These are phyloP conservation scores for Marasmius oreades DNA, from an alignment of 1,284 basidiomycete species.

Conservation along the genomic window DNA sequence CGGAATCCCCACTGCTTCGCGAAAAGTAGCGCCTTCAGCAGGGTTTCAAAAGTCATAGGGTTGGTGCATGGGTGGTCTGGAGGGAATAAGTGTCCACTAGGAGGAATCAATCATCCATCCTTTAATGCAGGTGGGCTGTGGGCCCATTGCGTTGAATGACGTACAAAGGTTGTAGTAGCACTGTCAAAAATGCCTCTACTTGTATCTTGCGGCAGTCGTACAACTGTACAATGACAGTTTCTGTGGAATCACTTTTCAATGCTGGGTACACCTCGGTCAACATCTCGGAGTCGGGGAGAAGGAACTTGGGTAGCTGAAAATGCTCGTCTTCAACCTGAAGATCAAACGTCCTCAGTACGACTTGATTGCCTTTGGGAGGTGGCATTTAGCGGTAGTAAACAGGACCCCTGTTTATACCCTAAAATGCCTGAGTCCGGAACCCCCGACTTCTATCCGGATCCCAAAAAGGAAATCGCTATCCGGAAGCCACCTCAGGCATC, in stretches of 20 bases:
- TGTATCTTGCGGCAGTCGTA: not conserved
- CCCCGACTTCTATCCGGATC: too few relatives aligned
- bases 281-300: not conserved
- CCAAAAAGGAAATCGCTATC: too few relatives aligned
- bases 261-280: not conserved
- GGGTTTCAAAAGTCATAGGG: not conserved
- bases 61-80: not conserved
- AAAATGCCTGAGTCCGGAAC: too few relatives aligned
- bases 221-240: not conserved
- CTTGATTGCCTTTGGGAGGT: too few relatives aligned
- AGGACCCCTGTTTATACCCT: too few relatives aligned
- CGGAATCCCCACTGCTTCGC: not conserved
- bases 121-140: not conserved
- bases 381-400: too few relatives aligned
- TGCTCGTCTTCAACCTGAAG: not conserved
- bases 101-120: too few relatives aligned
- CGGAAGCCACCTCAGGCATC: too few relatives aligned
- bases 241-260: not conserved
- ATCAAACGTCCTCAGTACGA: not conserved
- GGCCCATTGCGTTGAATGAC: not conserved
- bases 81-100: not conserved
- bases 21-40: not conserved
- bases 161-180: not conserved
- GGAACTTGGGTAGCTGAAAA: conserved; percentile 1
- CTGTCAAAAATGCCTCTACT: not conserved